Conservation (phyloP, 2,329 filamentous ascomycete species). For the Parastagonospora nodorum region DNA sequence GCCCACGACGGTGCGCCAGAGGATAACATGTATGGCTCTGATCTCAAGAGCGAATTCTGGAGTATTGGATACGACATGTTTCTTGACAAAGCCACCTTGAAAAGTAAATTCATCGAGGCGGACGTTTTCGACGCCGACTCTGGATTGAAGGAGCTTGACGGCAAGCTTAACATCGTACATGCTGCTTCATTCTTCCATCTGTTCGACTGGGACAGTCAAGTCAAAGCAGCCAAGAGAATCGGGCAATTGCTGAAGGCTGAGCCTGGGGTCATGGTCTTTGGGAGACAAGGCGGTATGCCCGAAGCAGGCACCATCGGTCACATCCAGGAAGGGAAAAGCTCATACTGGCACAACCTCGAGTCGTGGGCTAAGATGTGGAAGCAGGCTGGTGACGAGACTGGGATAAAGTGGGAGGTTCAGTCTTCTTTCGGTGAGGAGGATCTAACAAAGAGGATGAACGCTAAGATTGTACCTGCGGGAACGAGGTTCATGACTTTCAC, state of each 20-base stretch:
- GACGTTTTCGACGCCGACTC: conserved; percentile 50
- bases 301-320: conserved; percentile 33
- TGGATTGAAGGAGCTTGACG: conserved; percentile 41
- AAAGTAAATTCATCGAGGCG: conserved; percentile 58
- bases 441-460: conserved; percentile 21
- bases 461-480: conserved; percentile 26
- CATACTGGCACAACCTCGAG: conserved; percentile 46
- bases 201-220: conserved; percentile 49
- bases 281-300: conserved; percentile 45
- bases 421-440: conserved; percentile 33
- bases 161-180: conserved; percentile 50
- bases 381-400: conserved; percentile 45
- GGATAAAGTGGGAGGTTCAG: conserved; percentile 43
- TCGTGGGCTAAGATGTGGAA: conserved; percentile 47
- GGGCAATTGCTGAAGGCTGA: conserved; percentile 40
- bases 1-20: conserved; percentile 50
- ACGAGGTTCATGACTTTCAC: conserved; percentile 32
- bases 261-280: conserved; percentile 45
- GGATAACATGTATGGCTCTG: conserved; percentile 48
- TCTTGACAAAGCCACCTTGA: conserved; percentile 47
- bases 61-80: conserved; percentile 57
- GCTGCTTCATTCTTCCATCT: conserved; percentile 52
- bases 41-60: conserved; percentile 54
- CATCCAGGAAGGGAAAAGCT: conserved; percentile 18
- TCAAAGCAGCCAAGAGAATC: conserved; percentile 40